Conservation (phyloP, 2,329 filamentous ascomycete species). For the Myriosclerotinia scirpicola region DNA sequence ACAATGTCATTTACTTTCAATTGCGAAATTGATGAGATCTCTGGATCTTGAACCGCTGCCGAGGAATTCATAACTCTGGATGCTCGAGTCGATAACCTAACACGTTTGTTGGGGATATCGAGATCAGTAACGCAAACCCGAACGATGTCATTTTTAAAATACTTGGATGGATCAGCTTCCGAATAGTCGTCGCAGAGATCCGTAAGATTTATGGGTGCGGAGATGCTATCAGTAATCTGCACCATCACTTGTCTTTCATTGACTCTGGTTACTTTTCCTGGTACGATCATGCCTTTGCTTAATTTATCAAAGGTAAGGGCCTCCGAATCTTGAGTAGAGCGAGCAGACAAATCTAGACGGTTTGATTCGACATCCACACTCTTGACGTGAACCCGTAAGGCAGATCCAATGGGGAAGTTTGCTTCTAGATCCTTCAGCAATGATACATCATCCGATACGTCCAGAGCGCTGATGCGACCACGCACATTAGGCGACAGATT, state of each 20-base stretch:
- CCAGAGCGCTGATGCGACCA: conserved; percentile 77
- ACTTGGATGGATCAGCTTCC: conserved; percentile 71
- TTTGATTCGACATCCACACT: conserved; percentile 70
- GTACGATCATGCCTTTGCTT: conserved; percentile 76
- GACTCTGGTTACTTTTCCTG: conserved; percentile 80
- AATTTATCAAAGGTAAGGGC: conserved; percentile 68
- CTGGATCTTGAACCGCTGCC: conserved; percentile 74
- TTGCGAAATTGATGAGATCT: conserved; percentile 70
- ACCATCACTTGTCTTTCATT: conserved; percentile 82
- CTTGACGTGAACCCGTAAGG: conserved; percentile 76
- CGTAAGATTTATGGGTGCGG: conserved; percentile 76
- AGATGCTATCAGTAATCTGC: conserved; percentile 77
- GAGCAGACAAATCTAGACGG: conserved; percentile 80
- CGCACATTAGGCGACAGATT: conserved; percentile 86
- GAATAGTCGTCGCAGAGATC: conserved; percentile 87
- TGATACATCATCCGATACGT: conserved; percentile 84
- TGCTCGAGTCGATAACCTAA: conserved; percentile 78
- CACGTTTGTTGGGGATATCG: conserved; percentile 79
- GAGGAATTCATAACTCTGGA: conserved; percentile 89
- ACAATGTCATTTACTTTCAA: conserved; percentile 75
- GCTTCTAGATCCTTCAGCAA: conserved; percentile 71
- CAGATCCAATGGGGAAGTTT: conserved; percentile 89
- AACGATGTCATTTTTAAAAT: conserved; percentile 81
- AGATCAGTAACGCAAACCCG: conserved; percentile 82
- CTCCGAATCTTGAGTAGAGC: conserved; percentile 56